Evolutionary conservation across 2,329 filamentous ascomycete genomes (phyloP).

Genomic region (Cercospora canescens): DNA sequence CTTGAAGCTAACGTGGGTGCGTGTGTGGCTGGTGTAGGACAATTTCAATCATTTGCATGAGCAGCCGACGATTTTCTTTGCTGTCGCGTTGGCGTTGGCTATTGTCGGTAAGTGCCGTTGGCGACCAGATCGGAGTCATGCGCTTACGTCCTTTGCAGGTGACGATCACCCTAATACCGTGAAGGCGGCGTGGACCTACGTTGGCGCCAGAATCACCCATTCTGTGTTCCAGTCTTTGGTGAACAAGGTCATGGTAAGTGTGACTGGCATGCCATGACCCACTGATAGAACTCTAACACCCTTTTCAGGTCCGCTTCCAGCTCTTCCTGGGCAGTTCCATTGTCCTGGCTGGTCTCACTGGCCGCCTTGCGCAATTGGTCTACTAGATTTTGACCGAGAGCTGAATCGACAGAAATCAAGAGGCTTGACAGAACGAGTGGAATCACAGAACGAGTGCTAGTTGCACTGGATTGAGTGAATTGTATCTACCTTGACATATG

Average conservation of each 20-base stretch:
- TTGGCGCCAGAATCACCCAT: conserved; percentile 39
- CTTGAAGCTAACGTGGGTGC: background rate
- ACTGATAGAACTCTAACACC: background rate
- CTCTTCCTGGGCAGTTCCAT: conserved; percentile 15
- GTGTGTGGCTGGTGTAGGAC: background rate
- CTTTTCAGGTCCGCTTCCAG: conserved; percentile 8
- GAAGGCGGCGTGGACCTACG: conserved; percentile 41
- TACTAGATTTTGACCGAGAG: background rate
- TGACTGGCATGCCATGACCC: background rate
- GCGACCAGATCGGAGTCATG: background rate
- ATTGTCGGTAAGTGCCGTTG: background rate
- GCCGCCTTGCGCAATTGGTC: conserved; percentile 5
- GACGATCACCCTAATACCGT: conserved; percentile 30
- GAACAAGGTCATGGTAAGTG: conserved; percentile 32
- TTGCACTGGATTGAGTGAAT: background rate
- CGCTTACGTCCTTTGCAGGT: conserved; percentile 16
- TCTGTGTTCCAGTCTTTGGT: conserved; percentile 38
- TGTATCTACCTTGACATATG: background rate
- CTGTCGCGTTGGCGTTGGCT: conserved; percentile 35
- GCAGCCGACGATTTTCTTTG: conserved; percentile 46
- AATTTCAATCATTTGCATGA: conserved; percentile 46
- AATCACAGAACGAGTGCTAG: background rate
- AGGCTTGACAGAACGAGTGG: background rate
- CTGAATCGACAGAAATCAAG: background rate
- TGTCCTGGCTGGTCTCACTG: conserved; percentile 11